phyloP scores from a whole-genome alignment of 73 alveolate genomes.

The Blepharisma japonicum region DNA sequence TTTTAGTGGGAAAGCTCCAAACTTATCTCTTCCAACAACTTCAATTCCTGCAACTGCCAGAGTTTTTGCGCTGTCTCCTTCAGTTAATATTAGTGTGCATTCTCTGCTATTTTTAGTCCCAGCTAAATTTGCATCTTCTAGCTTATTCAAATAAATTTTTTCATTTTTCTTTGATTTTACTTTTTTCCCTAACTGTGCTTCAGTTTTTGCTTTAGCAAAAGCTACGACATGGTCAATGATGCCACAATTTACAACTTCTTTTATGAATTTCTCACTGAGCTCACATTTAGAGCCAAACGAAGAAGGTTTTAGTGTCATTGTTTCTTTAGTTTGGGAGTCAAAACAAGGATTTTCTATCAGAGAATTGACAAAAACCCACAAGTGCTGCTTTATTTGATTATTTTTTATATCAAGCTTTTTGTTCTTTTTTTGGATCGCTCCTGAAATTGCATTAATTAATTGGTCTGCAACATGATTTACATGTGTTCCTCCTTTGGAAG shows the following conservation, averaged over 20 bases:
- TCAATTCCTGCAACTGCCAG: conserved; percentile 98
- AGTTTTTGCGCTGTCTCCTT: conserved; percentile 99
- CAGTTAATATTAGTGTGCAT: conserved; percentile 96
- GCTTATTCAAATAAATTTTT: conserved; percentile 91
- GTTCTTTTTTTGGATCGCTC: conserved; percentile 66
- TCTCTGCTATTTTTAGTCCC: conserved; percentile 68
- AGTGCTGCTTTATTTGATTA: conserved; percentile 58
- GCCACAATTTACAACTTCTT: conserved; percentile 64
- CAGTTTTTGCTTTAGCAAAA: conserved; percentile 62
- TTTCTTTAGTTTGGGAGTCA: conserved; percentile 99
- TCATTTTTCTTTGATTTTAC: conserved; percentile 65
- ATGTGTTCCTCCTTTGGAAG: conserved; percentile 99
- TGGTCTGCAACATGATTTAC: conserved; percentile 96
- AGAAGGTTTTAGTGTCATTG: conserved; percentile 87
- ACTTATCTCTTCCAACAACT: conserved; percentile 96
- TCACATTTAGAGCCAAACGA: conserved; percentile 94
- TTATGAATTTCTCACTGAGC: conserved; percentile 83
- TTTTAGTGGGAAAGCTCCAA: conserved; percentile 98
- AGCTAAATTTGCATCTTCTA: conserved; percentile 98
- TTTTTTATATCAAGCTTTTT: conserved; percentile 45
- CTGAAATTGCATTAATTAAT: conserved; percentile 75
- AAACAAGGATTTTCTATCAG: conserved; percentile 98
- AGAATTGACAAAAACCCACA: conserved; percentile 93
- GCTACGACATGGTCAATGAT: conserved; percentile 77
- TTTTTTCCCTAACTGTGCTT: conserved; percentile 49